Evolutionary conservation across 2,329 filamentous ascomycete species (phyloP), one percentile per base, ranked within the genome.

Genomic region (Fusarium cicatricum): DNA sequence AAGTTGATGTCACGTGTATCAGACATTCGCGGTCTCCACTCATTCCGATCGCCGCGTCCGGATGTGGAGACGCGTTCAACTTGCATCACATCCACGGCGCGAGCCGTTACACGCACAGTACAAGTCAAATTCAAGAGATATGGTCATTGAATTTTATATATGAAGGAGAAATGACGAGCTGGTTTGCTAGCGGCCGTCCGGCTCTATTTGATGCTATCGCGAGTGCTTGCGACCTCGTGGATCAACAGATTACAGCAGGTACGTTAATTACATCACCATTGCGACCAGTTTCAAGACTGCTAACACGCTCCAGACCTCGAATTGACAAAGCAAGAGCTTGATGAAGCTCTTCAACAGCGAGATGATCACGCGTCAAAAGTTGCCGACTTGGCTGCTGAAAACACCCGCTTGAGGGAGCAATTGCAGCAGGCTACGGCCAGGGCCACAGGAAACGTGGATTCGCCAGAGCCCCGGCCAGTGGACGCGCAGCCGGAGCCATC

Each of bases 311-410:
- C 17, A 64, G 56, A 67, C 45, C 63, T 83, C 21, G 74, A 80
- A 48, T 62, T 73, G 14, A 78, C 82, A 54, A 82, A 81, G 44
- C 62, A 60, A n/a, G 57, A 69, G 5, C 71, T 85, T 11, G 33
- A 52, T 21, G 31, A 60, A 21, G 59, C 55, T 43, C 60, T 54
- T 10, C 56, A 58, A 7, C 60, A 68, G 34, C 55, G 65, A 3
- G 55, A 65, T 43, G 61, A 57, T 9, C 19, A 66, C 15, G 36
- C 46, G 17, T 50, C 44, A 11, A 46, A 36, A 17, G 54, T 37
- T 23, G 26, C 47, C 17, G 41, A 51, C 15, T 41, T 70, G 11
- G 26, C 32, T n/a, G 37, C 45, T 38, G 64, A 70, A 40, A 70
- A 70, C 50, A 40, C 40, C 14, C 60, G 38, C 7, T 42, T 70